Evolutionary conservation across 306 rosid genomes (phyloP).

Genomic region (Acacia crassicarpa): DNA sequence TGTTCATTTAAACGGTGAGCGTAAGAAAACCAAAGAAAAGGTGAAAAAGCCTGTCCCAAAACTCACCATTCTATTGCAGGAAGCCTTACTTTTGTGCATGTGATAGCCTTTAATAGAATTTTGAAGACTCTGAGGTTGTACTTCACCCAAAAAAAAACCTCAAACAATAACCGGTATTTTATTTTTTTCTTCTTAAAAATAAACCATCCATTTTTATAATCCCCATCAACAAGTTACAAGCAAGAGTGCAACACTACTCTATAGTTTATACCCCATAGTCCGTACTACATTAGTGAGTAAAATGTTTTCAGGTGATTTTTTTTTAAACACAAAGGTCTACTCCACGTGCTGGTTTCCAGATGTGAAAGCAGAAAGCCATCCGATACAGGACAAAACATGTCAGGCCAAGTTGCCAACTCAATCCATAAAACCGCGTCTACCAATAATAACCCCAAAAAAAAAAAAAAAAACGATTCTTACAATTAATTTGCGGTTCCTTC

Average conservation of each 20-base stretch:
- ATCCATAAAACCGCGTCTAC: neutral
- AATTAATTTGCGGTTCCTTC: neutral
- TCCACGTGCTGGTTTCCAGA: neutral
- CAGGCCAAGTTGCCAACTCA: neutral
- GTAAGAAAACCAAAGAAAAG: neutral
- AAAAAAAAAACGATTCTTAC: neutral
- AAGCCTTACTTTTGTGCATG: neutral
- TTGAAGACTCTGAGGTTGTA: neutral
- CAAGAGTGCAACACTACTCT: neutral
- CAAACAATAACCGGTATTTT: too few relatives aligned
- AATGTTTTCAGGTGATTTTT: neutral
- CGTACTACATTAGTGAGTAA: neutral
- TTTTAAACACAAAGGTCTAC: neutral
- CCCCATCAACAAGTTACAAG: neutral
- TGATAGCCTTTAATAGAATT: conserved; percentile 19
- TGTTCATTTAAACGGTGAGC: neutral
- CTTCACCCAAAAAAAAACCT: neutral
- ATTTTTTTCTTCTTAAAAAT: neutral
- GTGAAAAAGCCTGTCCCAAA: too few relatives aligned
- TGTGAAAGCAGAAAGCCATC: neutral
- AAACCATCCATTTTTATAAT: neutral
- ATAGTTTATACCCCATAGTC: neutral
- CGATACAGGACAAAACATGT: neutral
- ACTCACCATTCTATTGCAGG: too few relatives aligned
- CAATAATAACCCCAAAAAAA: too few relatives aligned